Base-by-base conservation (phyloP, 768 basidiomycete genomes). In the Royoungia palumana region DNA sequence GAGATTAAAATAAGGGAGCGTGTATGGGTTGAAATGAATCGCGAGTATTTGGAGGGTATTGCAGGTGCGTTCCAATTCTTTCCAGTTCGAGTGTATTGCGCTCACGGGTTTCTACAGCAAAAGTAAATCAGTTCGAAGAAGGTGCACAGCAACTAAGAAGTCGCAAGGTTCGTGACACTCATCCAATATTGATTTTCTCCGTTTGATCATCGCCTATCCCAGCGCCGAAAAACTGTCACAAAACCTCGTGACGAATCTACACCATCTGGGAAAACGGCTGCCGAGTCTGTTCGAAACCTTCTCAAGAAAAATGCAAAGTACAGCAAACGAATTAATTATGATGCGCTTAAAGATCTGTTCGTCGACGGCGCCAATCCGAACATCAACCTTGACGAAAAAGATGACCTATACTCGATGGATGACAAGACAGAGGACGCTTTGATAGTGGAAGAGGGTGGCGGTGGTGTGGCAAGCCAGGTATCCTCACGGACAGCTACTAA, bases 271-370 rank as follows among this genome's bases (percentile, higher is more conserved):
- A 68, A 48, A 46, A 67, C 68, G 13, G 66, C 66, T 38, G 66
- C 68, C 1, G 66, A 67, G 40, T 70, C 66, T 21, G 66, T 67
- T 34, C 66, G 60, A 22, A 70, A 67, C 50, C 75, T 94, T 30
- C 74, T 93, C 58, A 86, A 87, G 73, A 90, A 91, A 70, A 92
- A 87, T 54, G 78, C 83, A 20, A 87, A 83, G 61, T 93, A 94
- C 69, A 92, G 89, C 70, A 90, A 90, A 62, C 82, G 91, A 44
- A 94, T 95, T 70, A 96, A 96, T 65, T 96, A 95, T 64, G 87
- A 89, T 57, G 91, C 89, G 1, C 79, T 94, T 45, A 86, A 88
- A 56, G 80, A 81, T 47, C 76, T 95, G 11, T 90, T 94, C 63
- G 72, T 78, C 24, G 80, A 81, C 13, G 59, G 69, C 39, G 46